Conservation (phyloP, 2,329 filamentous ascomycete genomes). For the Juglanconis sp. region DNA sequence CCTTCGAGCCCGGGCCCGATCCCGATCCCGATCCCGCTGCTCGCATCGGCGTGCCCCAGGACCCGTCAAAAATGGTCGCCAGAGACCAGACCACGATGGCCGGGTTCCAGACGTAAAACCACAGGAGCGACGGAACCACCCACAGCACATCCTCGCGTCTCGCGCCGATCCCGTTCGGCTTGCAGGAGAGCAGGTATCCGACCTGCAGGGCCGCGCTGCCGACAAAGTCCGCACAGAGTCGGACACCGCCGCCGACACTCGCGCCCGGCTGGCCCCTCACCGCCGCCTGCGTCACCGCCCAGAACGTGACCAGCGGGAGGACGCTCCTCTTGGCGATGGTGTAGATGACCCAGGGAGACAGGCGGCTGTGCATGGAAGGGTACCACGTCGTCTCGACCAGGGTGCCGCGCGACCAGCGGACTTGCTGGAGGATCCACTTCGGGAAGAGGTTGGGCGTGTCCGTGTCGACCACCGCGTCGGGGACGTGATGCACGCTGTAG, state of each 20-base stretch:
- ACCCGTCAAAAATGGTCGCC: background rate
- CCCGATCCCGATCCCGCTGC: background rate
- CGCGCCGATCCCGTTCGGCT: background rate
- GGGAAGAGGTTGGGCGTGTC: constrained; percentile 4
- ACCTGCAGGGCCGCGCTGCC: background rate
- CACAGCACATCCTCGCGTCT: background rate
- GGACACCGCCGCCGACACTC: background rate
- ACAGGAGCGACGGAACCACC: background rate
- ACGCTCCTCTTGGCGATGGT: constrained; percentile 2
- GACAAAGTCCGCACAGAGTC: background rate
- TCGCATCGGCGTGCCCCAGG: background rate
- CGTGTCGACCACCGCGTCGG: background rate
- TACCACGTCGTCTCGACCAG: constrained; percentile 6
- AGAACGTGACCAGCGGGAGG: background rate
- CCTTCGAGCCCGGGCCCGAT: background rate
- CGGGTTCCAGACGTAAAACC: background rate
- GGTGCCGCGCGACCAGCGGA: constrained; percentile 3
- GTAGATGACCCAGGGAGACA: constrained; percentile 2
- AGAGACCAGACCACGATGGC: background rate
- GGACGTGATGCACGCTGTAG: background rate
- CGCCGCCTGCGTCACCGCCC: background rate
- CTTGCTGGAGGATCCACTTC: constrained; percentile 2
- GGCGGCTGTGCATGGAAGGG: background rate
- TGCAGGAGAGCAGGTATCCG: background rate
- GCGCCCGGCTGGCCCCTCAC: background rate